These are phyloP conservation scores for Chalciporus sphaerocephalus DNA, from an alignment of 768 basidiomycete species.

Conservation along the genomic window DNA sequence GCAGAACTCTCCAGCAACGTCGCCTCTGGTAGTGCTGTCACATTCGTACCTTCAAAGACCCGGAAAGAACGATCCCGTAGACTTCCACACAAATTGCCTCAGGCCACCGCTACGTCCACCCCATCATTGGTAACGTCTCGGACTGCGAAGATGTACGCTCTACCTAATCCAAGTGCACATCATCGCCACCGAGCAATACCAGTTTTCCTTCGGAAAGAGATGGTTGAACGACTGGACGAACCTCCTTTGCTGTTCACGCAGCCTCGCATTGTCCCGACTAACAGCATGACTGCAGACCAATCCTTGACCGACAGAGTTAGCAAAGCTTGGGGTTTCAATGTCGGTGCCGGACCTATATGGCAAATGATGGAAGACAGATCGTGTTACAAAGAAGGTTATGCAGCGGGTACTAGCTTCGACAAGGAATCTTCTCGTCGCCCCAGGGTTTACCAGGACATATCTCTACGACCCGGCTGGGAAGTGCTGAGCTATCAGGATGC, in stretches of 20 bases:
- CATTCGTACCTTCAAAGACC: conserved; percentile 6
- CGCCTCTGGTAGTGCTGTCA: neutral
- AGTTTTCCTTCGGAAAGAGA: conserved; percentile 47
- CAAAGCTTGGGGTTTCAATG: conserved; percentile 70
- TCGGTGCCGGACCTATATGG: conserved; percentile 76
- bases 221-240: conserved; percentile 53
- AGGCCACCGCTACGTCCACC: conserved; percentile 4
- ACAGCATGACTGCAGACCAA: conserved; percentile 48
- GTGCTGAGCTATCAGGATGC: conserved; percentile 46
- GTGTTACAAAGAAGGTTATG: conserved; percentile 65
- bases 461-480: conserved; percentile 42
- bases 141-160: conserved; percentile 44
- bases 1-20: conserved; percentile 4
- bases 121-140: conserved; percentile 11
- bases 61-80: conserved; percentile 16
- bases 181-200: conserved; percentile 72
- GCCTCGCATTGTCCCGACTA: conserved; percentile 43
- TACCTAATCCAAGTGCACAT: conserved; percentile 63
- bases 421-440: conserved; percentile 54
- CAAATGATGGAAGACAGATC: conserved; percentile 72
- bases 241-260: conserved; percentile 49
- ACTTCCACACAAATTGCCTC: conserved; percentile 17
- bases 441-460: conserved; percentile 47
- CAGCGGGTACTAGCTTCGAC: conserved; percentile 26
- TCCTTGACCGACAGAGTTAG: conserved; percentile 51